These are phyloP conservation scores for Acidomyces sp. DNA, from an alignment of 495 filamentous ascomycete genomes.

Conservation along the genomic window DNA sequence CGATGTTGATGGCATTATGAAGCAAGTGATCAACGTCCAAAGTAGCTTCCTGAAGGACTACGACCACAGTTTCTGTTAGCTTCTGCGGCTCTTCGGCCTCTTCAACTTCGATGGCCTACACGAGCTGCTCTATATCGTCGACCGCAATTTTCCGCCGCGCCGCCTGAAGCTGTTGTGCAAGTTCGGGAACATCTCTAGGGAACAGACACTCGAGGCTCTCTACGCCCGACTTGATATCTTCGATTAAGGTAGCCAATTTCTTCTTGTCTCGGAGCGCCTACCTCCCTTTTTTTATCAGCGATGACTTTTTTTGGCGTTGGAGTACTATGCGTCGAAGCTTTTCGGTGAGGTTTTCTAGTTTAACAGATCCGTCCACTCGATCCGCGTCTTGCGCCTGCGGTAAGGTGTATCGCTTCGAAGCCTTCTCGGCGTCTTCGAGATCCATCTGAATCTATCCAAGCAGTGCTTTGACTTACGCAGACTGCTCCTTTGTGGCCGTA, in stretches of 20 bases:
- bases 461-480: neutral
- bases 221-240: neutral
- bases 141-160: neutral
- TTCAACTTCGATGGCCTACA: neutral
- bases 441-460: neutral
- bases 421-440: neutral
- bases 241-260: neutral
- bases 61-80: neutral
- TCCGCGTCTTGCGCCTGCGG: neutral
- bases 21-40: too few species aligned
- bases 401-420: neutral
- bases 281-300: neutral
- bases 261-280: neutral
- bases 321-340: neutral
- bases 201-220: neutral
- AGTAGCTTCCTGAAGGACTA: neutral
- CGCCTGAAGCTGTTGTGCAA: too few species aligned
- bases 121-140: neutral
- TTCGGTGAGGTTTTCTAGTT: neutral
- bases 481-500: neutral
- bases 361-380: neutral
- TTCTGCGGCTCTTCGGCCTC: neutral
- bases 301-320: neutral
- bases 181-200: neutral
- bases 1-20: neutral